Conservation (phyloP, 768 basidiomycete species). For the Ramaria sp. region DNA sequence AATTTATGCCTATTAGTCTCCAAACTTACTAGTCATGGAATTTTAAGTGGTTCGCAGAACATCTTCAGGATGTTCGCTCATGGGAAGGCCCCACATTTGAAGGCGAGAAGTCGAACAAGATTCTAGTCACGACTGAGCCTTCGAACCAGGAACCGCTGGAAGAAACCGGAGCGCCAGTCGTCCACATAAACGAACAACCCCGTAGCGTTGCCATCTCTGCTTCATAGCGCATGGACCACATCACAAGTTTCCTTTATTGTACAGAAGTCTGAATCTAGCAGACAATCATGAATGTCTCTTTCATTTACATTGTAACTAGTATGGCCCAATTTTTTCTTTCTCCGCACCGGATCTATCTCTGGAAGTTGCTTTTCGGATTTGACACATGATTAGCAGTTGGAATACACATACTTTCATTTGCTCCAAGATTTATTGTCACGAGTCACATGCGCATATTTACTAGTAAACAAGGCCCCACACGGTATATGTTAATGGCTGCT, state of each 20-base stretch:
- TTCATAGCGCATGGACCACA: not conserved
- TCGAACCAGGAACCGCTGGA: not conserved
- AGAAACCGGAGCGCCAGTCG: not conserved
- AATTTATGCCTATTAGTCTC: not conserved
- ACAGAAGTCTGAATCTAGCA: no score
- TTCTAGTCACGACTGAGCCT: not conserved
- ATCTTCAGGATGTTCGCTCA: not conserved
- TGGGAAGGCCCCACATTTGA: not conserved
- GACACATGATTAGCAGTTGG: no score
- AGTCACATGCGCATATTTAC: no score
- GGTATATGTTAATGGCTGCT: not conserved
- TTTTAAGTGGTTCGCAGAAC: conserved; percentile 4
- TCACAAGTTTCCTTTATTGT: not conserved
- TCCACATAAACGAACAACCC: not conserved
- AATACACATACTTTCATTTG: not conserved
- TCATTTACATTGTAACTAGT: no score
- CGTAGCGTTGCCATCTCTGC: not conserved
- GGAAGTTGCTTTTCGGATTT: no score
- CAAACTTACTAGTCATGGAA: not conserved
- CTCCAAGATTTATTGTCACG: not conserved
- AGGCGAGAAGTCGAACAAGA: not conserved
- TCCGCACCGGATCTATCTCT: no score
- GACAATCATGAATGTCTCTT: no score
- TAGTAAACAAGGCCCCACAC: not conserved
- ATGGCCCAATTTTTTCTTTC: no score